Evolutionary conservation across 192 early-diverging fungal species (phyloP).

Genomic region (Chytriomyces confervae): DNA sequence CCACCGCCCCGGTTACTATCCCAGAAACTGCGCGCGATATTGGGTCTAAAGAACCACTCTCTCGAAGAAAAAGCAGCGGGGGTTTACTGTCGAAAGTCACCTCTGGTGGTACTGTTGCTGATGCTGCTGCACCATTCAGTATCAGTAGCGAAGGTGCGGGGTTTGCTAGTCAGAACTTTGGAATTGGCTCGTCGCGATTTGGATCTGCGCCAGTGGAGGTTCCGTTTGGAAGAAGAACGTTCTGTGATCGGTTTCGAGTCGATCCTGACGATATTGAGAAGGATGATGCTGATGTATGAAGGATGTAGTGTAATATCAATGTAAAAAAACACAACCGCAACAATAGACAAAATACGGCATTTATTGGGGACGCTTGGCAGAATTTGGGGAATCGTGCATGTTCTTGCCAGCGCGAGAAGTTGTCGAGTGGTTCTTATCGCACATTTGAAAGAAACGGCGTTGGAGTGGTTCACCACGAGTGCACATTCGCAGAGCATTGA

Average conservation of each 20-base stretch:
- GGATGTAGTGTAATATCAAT: too few species aligned
- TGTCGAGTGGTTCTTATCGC: too few species aligned
- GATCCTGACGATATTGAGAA: neutral
- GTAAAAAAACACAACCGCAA: too few species aligned
- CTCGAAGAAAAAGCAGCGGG: slow-evolving; percentile 20
- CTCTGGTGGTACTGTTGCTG: neutral
- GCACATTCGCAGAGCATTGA: too few species aligned
- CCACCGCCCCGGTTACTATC: too few species aligned
- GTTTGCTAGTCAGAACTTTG: neutral
- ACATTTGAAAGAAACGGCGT: too few species aligned
- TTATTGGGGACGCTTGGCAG: too few species aligned
- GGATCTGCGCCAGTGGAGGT: slow-evolving; percentile 28
- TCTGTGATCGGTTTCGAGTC: neutral
- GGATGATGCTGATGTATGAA: neutral
- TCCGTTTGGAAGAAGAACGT: slow-evolving; percentile 5
- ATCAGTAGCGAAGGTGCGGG: neutral
- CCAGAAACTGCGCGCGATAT: too few species aligned
- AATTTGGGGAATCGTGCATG: too few species aligned
- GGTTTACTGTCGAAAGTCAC: neutral
- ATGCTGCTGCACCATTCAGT: neutral
- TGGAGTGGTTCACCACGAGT: too few species aligned
- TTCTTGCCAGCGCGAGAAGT: too few species aligned
- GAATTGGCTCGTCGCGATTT: neutral
- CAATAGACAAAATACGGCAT: too few species aligned
- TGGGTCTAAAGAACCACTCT: neutral